Conservation (phyloP, 805 yeast genomes). For the Diddensiella caesifluorescens region DNA sequence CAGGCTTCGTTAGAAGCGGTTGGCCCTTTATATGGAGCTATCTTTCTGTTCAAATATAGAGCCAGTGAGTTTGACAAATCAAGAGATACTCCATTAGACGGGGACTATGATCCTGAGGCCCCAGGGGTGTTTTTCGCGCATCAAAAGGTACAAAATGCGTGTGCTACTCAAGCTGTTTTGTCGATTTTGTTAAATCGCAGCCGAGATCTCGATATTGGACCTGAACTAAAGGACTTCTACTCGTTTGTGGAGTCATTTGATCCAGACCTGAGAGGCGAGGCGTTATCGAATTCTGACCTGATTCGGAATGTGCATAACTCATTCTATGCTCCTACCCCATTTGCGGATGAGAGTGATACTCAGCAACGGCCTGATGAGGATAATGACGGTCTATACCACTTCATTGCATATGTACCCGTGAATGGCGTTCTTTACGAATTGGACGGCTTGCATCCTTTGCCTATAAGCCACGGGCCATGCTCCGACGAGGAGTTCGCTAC, state of each 20-base stretch:
- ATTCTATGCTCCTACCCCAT: conserved; percentile 50
- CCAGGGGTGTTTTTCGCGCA: conserved; percentile 49
- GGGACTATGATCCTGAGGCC: conserved; percentile 35
- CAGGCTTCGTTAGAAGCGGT: conserved; percentile 27
- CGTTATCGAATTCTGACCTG: conserved; percentile 52
- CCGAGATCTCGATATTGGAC: conserved; percentile 42
- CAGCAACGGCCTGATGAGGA: conserved; percentile 33
- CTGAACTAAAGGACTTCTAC: conserved; percentile 43
- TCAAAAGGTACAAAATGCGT: conserved; percentile 62
- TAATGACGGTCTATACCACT: conserved; percentile 54
- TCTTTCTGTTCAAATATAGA: conserved; percentile 59
- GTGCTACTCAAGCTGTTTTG: conserved; percentile 69
- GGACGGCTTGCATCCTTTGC: conserved; percentile 54
- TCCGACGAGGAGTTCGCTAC: conserved; percentile 38
- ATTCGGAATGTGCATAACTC: conserved; percentile 57
- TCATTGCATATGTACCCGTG: conserved; percentile 47
- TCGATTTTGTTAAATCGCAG: conserved; percentile 47
- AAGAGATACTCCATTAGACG: conserved; percentile 36
- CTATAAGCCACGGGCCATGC: conserved; percentile 50
- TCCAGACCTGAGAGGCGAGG: conserved; percentile 53
- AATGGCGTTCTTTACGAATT: conserved; percentile 50
- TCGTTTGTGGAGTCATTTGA: conserved; percentile 50
- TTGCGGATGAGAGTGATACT: conserved; percentile 39
- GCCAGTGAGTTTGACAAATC: conserved; percentile 28
- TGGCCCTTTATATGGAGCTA: conserved; percentile 50